These are phyloP conservation scores for Simplicillium sp. DNA, from an alignment of 2,329 filamentous ascomycete species.

Conservation along the genomic window DNA sequence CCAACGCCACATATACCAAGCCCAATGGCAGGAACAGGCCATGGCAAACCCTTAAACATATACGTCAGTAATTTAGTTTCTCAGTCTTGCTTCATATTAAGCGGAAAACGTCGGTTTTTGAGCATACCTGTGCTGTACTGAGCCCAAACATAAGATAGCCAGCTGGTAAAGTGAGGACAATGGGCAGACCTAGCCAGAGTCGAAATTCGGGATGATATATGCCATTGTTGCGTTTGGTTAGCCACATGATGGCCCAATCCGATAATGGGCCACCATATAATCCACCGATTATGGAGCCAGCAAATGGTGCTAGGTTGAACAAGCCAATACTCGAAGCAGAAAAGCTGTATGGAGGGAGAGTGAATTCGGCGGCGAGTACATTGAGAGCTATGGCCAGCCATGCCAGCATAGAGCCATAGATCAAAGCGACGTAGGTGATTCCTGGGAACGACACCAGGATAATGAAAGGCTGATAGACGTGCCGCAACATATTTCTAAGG, in stretches of 20 bases:
- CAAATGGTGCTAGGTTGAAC: slow-evolving; percentile 16
- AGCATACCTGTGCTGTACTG: too few relatives aligned
- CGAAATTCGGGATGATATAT: slow-evolving; percentile 34
- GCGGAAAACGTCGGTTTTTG: too few relatives aligned
- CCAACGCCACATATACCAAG: too few relatives aligned
- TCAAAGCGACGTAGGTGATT: slow-evolving; percentile 1
- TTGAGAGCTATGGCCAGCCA: not conserved
- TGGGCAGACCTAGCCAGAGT: slow-evolving; percentile 26
- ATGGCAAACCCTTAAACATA: too few relatives aligned
- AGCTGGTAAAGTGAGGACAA: slow-evolving; percentile 15
- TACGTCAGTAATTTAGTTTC: too few relatives aligned
- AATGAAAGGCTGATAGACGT: too few relatives aligned
- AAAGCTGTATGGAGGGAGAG: slow-evolving; percentile 19
- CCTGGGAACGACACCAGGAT: slow-evolving; percentile 1
- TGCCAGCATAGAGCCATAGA: not conserved
- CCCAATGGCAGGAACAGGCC: too few relatives aligned
- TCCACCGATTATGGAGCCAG: slow-evolving; percentile 25
- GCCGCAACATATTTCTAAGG: too few relatives aligned
- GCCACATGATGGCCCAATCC: slow-evolving; percentile 24
- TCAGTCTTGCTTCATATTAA: too few relatives aligned
- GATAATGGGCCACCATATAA: slow-evolving; percentile 25
- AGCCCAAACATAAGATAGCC: slow-evolving; percentile 24
- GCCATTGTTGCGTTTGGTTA: slow-evolving; percentile 25
- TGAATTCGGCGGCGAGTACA: not conserved
- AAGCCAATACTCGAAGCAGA: slow-evolving; percentile 13